A percentile compares a stretch with the other conserved stretches of the same genome.
Evolutionary conservation across 805 yeast genomes (phyloP).

Genomic region (Pichia pseudocactophila): DNA sequence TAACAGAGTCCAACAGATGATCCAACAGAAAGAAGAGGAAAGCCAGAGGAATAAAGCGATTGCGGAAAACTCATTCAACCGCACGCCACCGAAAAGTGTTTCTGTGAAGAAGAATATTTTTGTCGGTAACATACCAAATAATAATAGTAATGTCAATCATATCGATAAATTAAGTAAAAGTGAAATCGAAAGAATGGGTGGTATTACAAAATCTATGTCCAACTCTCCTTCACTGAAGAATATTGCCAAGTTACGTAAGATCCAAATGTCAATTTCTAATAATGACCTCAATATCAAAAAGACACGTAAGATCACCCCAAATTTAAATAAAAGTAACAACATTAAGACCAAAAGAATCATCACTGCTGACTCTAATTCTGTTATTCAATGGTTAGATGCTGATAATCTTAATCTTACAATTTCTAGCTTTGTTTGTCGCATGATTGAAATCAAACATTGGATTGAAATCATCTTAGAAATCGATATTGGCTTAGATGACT

Average conservation of each 20-base stretch:
- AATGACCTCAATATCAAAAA: neutral
- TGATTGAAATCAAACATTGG: slow-evolving; percentile 44
- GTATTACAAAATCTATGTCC: slow-evolving; percentile 27
- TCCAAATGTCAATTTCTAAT: neutral
- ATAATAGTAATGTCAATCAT: slow-evolving; percentile 10
- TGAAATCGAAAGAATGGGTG: slow-evolving; percentile 26
- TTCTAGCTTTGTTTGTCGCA: slow-evolving; percentile 45
- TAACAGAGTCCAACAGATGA: slow-evolving; percentile 28
- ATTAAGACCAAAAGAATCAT: slow-evolving; percentile 1
- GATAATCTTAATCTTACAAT: slow-evolving; percentile 23
- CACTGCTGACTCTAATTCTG: slow-evolving; percentile 7
- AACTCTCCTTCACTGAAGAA: slow-evolving; percentile 31
- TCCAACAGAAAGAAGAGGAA: slow-evolving; percentile 27
- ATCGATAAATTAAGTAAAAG: slow-evolving; percentile 18
- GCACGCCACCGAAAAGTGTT: slow-evolving; percentile 15
- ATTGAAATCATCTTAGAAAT: slow-evolving; percentile 28
- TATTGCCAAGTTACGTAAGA: slow-evolving; percentile 17
- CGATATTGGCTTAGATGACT: slow-evolving; percentile 24
- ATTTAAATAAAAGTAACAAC: slow-evolving; percentile 7
- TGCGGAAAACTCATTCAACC: slow-evolving; percentile 14
- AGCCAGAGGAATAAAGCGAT: slow-evolving; percentile 20
- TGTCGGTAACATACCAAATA: slow-evolving; percentile 9
- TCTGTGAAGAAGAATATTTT: slow-evolving; percentile 4
- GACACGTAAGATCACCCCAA: neutral
- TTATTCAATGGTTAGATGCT: slow-evolving; percentile 22